Evolutionary conservation across 768 basidiomycete species (phyloP).

Genomic region (Porphyrellus cyaneotinctus): DNA sequence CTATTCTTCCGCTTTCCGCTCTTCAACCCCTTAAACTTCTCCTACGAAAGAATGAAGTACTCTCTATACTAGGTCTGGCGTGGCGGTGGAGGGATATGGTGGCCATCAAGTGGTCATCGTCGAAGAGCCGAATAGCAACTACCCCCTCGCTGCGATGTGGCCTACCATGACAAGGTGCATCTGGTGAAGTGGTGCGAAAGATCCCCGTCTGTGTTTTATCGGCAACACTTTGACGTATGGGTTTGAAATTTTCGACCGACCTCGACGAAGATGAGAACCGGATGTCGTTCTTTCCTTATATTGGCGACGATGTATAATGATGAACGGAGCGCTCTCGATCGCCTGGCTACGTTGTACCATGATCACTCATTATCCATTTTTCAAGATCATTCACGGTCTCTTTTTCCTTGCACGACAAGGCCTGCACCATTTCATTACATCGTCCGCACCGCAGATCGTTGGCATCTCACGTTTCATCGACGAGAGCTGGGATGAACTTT

Average conservation of each 20-base stretch:
- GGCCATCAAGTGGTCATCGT: too few species aligned
- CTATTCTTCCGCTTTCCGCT: too few species aligned
- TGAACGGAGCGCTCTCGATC: conserved; percentile 2
- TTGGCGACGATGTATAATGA: background rate
- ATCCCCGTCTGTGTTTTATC: conserved; percentile 6
- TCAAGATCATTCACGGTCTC: conserved; percentile 18
- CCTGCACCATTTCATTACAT: background rate
- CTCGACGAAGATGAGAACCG: conserved; percentile 6
- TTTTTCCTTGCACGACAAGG: conserved; percentile 14
- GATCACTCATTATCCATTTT: conserved; percentile 11
- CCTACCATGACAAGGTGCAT: background rate
- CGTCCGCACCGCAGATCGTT: conserved; percentile 2
- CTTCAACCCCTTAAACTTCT: too few species aligned
- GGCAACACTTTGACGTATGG: background rate
- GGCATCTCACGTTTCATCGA: conserved; percentile 13
- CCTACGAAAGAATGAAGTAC: too few species aligned
- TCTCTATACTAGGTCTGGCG: too few species aligned
- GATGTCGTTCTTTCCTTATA: background rate
- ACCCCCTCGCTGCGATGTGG: background rate
- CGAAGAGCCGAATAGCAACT: background rate
- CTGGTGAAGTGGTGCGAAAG: conserved; percentile 1
- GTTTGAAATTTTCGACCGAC: conserved; percentile 9
- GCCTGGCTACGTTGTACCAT: conserved; percentile 11
- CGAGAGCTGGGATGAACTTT: conserved; percentile 16
- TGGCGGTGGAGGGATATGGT: too few species aligned